Percentiles rank a stretch among this genome's conserved stretches.
These are phyloP conservation scores for Gossypium anomalum DNA, from an alignment of 345 rosid genomes.

Conservation along the genomic window DNA sequence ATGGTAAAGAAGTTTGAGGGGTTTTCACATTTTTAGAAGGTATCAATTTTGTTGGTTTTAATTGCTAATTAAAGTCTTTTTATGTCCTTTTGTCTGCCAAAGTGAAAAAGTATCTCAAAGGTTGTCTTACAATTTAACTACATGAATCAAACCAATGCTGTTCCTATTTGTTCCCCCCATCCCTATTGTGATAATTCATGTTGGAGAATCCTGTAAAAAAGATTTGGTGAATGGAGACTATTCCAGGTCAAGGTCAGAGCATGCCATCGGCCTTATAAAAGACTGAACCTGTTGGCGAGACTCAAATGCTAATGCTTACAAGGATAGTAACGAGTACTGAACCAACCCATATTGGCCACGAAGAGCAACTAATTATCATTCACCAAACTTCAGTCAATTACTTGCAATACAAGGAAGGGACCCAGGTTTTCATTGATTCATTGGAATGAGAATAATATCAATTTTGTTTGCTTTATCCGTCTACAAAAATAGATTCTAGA, in stretches of 20 bases:
- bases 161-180: neutral
- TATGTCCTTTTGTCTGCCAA: neutral
- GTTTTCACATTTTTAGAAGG: constrained; percentile 4
- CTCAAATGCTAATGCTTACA: too few species aligned
- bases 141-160: neutral
- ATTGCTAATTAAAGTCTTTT: constrained; percentile 5
- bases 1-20: neutral
- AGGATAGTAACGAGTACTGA: too few species aligned
- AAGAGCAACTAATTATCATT: neutral
- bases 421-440: neutral
- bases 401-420: neutral
- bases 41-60: neutral
- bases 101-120: neutral
- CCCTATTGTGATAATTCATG: neutral
- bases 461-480: too few species aligned
- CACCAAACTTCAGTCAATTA: neutral
- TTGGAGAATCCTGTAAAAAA: neutral
- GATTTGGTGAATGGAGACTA: neutral
- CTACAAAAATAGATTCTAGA: neutral
- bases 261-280: too few species aligned
- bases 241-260: too few species aligned
- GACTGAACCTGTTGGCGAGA: too few species aligned
- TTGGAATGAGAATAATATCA: neutral
- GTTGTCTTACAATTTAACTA: neutral
- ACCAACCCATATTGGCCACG: too few species aligned